Conservation (phyloP, 345 rosid species). For the Citrus hindsii region DNA sequence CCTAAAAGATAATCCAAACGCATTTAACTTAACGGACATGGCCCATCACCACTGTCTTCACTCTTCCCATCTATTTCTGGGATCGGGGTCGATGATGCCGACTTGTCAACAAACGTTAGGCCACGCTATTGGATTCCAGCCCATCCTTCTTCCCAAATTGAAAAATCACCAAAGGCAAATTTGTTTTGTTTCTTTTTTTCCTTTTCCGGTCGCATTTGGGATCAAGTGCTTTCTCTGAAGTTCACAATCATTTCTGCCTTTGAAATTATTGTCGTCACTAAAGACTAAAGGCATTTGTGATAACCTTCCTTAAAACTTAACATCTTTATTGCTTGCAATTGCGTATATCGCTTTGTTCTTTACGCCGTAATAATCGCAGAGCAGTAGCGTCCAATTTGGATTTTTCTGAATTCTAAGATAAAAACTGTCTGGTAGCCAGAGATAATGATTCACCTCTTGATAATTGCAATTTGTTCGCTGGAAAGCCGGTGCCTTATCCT, state of each 20-base stretch:
- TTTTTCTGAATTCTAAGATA: not conserved
- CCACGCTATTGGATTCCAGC: not conserved
- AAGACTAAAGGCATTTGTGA: not conserved
- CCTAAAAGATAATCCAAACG: not conserved
- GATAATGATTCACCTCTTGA: not conserved
- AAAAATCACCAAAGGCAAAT: not conserved
- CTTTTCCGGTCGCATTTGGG: not conserved
- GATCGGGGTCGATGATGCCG: not conserved
- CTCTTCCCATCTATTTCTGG: not conserved
- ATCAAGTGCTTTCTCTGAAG: not conserved
- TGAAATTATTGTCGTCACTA: not conserved
- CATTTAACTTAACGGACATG: too few species aligned
- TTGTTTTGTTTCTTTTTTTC: conserved; percentile 7
- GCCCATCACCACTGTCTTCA: not conserved
- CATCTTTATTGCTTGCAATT: conserved; percentile 2
- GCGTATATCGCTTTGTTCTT: not conserved
- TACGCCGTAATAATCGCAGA: not conserved
- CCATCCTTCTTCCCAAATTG: not conserved
- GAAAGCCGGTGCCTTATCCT: not conserved
- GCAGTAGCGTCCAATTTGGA: not conserved
- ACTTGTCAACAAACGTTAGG: not conserved
- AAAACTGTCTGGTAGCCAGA: not conserved
- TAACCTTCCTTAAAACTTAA: not conserved
- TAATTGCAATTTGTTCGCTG: not conserved
- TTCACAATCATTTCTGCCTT: not conserved